A percentile compares a stretch with the other conserved stretches of the same genome.
Conservation (phyloP, 1,284 basidiomycete genomes). For the Gomphus sp. region DNA sequence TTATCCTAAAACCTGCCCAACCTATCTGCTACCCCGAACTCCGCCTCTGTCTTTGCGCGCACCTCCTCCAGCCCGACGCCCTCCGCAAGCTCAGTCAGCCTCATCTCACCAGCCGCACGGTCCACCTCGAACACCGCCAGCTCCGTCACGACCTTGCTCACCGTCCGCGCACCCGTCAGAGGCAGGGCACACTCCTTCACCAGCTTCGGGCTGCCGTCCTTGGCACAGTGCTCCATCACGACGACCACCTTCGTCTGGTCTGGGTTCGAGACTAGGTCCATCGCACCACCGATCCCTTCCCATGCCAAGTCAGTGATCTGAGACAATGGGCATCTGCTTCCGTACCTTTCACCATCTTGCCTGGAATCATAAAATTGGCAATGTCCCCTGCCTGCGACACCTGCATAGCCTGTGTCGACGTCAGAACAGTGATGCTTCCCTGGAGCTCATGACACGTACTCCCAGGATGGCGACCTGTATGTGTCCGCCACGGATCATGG, state of each 20-base stretch:
- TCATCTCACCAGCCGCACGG: conserved; percentile 61
- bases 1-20: conserved; percentile 22
- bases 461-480: conserved; percentile 88
- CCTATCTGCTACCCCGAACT: conserved; percentile 51
- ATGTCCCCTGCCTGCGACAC: conserved; percentile 90
- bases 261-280: conserved; percentile 92
- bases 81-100: conserved; percentile 74
- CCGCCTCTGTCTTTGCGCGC: conserved; percentile 73
- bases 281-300: conserved; percentile 86
- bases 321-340: neutral
- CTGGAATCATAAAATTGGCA: conserved; percentile 97
- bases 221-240: conserved; percentile 85
- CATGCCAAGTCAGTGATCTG: neutral
- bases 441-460: conserved; percentile 21
- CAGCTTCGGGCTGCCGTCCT: conserved; percentile 85
- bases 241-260: conserved; percentile 85
- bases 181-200: conserved; percentile 77
- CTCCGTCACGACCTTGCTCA: conserved; percentile 90
- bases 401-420: conserved; percentile 71
- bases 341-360: conserved; percentile 78
- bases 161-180: conserved; percentile 78
- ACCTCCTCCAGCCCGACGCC: conserved; percentile 82
- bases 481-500: conserved; percentile 95
- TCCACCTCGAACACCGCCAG: conserved; percentile 88
- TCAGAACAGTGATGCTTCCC: conserved; percentile 9